Percentiles rank a stretch among this genome's conserved stretches.
Conservation (phyloP, 768 basidiomycete species). For the Tulasnella sp. region DNA sequence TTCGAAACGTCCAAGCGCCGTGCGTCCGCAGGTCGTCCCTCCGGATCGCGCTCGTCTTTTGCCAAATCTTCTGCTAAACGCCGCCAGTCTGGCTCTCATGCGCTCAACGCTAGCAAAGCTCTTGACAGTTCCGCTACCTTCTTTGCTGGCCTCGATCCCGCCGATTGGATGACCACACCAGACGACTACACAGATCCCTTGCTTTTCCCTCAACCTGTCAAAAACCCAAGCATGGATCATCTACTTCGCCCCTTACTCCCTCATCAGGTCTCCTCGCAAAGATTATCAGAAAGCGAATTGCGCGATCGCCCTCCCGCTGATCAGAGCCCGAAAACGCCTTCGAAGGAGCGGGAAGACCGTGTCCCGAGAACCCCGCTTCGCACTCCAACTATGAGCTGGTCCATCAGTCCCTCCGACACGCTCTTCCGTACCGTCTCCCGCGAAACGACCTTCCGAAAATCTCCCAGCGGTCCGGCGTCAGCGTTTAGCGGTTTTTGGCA, state of each 20-base stretch:
- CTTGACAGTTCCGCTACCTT: neutral
- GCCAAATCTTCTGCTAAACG: neutral
- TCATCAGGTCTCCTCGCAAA: neutral
- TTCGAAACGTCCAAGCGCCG: neutral
- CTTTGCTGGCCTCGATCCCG: neutral
- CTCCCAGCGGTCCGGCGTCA: neutral
- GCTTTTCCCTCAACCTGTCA: neutral
- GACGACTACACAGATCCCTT: neutral
- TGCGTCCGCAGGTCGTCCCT: neutral
- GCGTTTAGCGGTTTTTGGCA: neutral
- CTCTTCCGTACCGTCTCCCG: neutral
- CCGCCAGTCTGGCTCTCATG: neutral
- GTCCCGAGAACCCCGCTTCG: neutral
- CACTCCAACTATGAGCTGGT: neutral
- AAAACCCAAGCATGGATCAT: neutral
- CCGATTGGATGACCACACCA: neutral
- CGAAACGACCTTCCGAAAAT: neutral
- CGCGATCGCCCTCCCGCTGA: neutral
- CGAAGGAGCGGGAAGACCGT: neutral
- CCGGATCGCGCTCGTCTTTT: neutral
- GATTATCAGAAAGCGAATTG: neutral
- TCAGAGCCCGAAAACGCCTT: neutral
- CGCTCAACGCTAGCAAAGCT: neutral
- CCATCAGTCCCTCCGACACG: neutral
- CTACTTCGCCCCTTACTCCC: neutral